phyloP scores from a whole-genome alignment of 345 rosid genomes.

The Zanthoxylum bungeanum region DNA sequence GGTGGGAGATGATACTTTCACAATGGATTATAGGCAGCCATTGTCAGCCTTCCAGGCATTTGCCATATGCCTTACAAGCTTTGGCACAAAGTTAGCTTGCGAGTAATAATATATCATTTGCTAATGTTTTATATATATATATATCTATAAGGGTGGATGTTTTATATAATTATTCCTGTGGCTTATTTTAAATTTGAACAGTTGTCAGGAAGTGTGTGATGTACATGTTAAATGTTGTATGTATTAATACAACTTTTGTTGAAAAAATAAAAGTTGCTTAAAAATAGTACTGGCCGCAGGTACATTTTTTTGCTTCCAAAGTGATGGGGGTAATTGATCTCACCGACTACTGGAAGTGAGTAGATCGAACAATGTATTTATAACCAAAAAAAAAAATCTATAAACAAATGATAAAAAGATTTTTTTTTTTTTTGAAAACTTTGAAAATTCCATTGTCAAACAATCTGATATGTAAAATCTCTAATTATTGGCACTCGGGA shows the following conservation, averaged over 20 bases:
- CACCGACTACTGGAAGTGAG: neutral
- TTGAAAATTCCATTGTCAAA: no score
- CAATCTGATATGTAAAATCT: no score
- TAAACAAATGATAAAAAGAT: no score
- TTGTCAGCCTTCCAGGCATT: slow-evolving; percentile 93
- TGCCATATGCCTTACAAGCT: slow-evolving; percentile 92
- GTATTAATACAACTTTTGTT: slow-evolving; percentile 13
- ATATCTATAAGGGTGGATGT: slow-evolving; percentile 15
- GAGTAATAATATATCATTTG: slow-evolving; percentile 39
- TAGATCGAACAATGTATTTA: neutral
- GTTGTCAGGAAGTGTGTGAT: slow-evolving; percentile 25
- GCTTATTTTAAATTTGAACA: slow-evolving; percentile 10
- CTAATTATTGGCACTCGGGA: no score
- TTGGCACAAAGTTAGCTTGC: slow-evolving; percentile 93
- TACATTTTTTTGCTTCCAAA: neutral
- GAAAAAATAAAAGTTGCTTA: slow-evolving; percentile 13
- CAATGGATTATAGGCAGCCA: slow-evolving; percentile 92
- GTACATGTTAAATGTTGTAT: slow-evolving; percentile 35
- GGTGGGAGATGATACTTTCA: slow-evolving; percentile 81
- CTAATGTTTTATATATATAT: neutral
- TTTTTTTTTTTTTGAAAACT: no score
- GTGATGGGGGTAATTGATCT: neutral
- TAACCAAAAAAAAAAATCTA: no score
- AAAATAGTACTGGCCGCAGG: neutral
- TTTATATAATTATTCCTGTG: slow-evolving; percentile 19